phyloP scores from a whole-genome alignment of 2,329 filamentous ascomycete genomes.

The Blastomyces parvus region DNA sequence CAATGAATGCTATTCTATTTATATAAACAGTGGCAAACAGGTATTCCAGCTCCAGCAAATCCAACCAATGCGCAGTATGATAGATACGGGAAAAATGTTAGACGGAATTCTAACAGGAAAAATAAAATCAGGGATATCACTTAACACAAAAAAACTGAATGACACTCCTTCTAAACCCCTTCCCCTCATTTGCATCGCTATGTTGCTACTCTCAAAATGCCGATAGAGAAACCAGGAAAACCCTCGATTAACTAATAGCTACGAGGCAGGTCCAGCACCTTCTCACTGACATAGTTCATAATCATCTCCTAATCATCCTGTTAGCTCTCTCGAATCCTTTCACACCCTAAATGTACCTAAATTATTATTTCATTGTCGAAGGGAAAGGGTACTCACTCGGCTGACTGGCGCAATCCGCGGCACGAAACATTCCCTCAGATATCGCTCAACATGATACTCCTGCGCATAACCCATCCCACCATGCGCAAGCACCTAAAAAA shows the following conservation, averaged over 20 bases:
- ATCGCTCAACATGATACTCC: constrained; percentile 54
- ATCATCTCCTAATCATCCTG: constrained; percentile 36
- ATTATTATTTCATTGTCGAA: neutral
- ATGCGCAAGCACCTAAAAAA: constrained; percentile 35
- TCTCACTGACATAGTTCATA: constrained; percentile 38
- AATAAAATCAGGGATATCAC: neutral
- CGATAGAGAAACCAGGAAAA: neutral
- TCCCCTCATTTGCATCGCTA: neutral
- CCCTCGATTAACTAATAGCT: constrained; percentile 29
- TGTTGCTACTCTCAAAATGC: neutral
- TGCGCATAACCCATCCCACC: constrained; percentile 56
- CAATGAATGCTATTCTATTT: neutral
- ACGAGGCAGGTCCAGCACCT: constrained; percentile 34
- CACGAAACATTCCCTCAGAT: constrained; percentile 50
- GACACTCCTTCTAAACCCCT: too few species aligned
- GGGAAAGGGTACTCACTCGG: constrained; percentile 13
- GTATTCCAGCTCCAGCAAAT: neutral
- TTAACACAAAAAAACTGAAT: neutral
- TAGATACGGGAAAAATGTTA: too few species aligned
- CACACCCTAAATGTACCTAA: neutral
- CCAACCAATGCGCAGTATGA: too few species aligned
- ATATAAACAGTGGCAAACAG: neutral
- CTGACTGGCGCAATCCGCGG: constrained; percentile 52
- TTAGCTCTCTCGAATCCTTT: neutral
- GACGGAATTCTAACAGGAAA: too few species aligned